These are phyloP conservation scores for Mortierella sp. DNA, from an alignment of 371 early-diverging fungal species.

Conservation along the genomic window DNA sequence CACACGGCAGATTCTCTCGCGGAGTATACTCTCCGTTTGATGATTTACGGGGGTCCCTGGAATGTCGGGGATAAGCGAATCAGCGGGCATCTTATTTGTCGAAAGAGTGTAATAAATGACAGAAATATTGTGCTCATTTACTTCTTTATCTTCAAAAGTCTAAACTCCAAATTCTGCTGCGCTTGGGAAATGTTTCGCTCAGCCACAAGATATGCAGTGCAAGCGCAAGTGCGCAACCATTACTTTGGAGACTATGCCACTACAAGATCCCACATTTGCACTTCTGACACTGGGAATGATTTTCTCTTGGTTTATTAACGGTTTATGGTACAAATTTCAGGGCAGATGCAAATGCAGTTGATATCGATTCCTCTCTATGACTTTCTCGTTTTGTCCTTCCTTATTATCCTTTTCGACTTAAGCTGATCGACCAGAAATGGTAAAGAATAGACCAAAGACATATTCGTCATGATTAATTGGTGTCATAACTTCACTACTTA, in stretches of 20 bases:
- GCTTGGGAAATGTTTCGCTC: not conserved
- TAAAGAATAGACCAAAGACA: too few species aligned
- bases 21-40: constrained; percentile 46
- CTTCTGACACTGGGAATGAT: too few species aligned
- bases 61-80: constrained; percentile 59
- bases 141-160: not conserved
- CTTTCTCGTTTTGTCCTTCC: not conserved
- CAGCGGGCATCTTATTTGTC: constrained; percentile 50
- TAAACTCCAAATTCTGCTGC: too few species aligned
- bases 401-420: not conserved
- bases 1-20: constrained; percentile 47
- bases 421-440: not conserved
- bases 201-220: too few species aligned
- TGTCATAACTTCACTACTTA: too few species aligned
- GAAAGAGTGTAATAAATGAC: not conserved
- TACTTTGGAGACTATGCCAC: too few species aligned
- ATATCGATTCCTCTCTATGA: constrained; percentile 23
- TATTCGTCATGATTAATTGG: too few species aligned
- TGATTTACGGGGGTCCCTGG: constrained; percentile 57
- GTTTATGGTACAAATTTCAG: constrained; percentile 24
- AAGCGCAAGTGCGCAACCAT: too few species aligned
- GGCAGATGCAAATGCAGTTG: constrained; percentile 37
- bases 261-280: too few species aligned
- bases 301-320: constrained; percentile 10
- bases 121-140: not conserved